phyloP scores from a whole-genome alignment of 2,329 filamentous ascomycete species.

The Sclerotinia sclerotiorum region DNA sequence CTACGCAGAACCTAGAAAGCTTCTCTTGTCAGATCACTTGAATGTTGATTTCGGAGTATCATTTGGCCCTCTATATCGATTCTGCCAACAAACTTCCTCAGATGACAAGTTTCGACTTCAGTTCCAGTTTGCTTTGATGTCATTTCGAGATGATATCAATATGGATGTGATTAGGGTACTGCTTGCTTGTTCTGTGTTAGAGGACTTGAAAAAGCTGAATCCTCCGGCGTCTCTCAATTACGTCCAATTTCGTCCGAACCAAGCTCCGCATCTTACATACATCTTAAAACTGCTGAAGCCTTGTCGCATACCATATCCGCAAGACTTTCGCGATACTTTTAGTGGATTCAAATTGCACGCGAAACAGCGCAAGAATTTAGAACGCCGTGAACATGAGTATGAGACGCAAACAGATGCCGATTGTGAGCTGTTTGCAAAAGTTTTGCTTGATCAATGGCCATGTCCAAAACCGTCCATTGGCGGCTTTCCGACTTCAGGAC shows the following conservation, averaged over 20 bases:
- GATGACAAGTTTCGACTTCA: slow-evolving; percentile 44
- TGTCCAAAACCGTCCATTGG: slow-evolving; percentile 40
- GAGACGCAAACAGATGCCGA: slow-evolving; percentile 40
- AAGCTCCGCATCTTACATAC: slow-evolving; percentile 40
- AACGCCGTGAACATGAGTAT: slow-evolving; percentile 39
- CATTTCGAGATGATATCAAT: slow-evolving; percentile 44
- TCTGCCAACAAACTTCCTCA: slow-evolving; percentile 38
- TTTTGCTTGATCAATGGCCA: slow-evolving; percentile 50
- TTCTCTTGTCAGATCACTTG: slow-evolving; percentile 45
- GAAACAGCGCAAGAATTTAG: slow-evolving; percentile 26
- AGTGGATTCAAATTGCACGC: slow-evolving; percentile 13
- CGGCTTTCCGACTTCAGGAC: slow-evolving; percentile 34
- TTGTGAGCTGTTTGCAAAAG: slow-evolving; percentile 43
- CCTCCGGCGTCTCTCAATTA: slow-evolving; percentile 44
- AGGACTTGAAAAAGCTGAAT: slow-evolving; percentile 43
- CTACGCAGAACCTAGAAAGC: slow-evolving; percentile 34
- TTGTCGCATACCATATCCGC: slow-evolving; percentile 38
- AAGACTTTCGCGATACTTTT: slow-evolving; percentile 30
- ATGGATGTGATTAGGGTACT: slow-evolving; percentile 47
- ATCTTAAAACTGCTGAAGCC: slow-evolving; percentile 41
- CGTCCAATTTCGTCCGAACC: slow-evolving; percentile 41
- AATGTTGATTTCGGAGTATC: slow-evolving; percentile 42
- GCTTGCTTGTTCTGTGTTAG: slow-evolving; percentile 46
- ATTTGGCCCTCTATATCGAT: slow-evolving; percentile 48
- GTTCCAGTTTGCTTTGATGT: slow-evolving; percentile 49